Conservation (phyloP, 1,139 yeast species). For the Scheffersomyces segobiensis region DNA sequence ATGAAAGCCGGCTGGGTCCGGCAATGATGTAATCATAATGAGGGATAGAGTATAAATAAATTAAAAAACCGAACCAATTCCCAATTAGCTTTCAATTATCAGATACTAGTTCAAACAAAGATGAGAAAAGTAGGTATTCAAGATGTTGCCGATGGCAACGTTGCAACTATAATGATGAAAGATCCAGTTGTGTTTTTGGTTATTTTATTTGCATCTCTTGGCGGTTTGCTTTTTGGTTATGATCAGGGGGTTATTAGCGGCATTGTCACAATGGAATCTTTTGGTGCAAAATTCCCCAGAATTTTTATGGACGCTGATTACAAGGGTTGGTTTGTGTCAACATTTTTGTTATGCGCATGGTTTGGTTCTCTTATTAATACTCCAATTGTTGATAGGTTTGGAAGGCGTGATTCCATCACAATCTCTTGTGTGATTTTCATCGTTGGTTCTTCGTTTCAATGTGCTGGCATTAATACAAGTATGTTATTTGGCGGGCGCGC, state of each 20-base stretch:
- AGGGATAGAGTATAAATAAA: background rate
- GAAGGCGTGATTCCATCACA: background rate
- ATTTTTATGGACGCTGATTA: slow-evolving; percentile 19
- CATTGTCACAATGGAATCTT: slow-evolving; percentile 12
- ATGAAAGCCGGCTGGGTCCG: background rate
- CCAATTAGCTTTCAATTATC: background rate
- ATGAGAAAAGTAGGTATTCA: slow-evolving; percentile 2
- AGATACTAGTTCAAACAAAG: background rate
- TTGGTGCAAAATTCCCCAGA: slow-evolving; percentile 13
- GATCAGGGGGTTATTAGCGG: background rate
- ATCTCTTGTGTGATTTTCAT: background rate
- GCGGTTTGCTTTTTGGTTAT: slow-evolving; percentile 11
- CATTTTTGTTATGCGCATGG: slow-evolving; percentile 24
- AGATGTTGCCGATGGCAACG: slow-evolving; percentile 4
- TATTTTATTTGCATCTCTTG: slow-evolving; percentile 14
- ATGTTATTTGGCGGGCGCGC: slow-evolving; percentile 26
- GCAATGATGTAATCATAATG: background rate
- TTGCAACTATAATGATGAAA: slow-evolving; percentile 5
- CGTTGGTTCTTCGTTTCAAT: background rate
- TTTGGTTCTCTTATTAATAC: slow-evolving; percentile 21
- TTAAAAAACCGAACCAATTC: background rate
- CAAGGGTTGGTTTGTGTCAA: slow-evolving; percentile 25
- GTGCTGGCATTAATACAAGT: slow-evolving; percentile 10
- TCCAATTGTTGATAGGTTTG: slow-evolving; percentile 11
- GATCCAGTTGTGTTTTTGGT: slow-evolving; percentile 17